Base-by-base conservation (phyloP, 2,329 filamentous ascomycete species). In the Fusarium sp. region DNA sequence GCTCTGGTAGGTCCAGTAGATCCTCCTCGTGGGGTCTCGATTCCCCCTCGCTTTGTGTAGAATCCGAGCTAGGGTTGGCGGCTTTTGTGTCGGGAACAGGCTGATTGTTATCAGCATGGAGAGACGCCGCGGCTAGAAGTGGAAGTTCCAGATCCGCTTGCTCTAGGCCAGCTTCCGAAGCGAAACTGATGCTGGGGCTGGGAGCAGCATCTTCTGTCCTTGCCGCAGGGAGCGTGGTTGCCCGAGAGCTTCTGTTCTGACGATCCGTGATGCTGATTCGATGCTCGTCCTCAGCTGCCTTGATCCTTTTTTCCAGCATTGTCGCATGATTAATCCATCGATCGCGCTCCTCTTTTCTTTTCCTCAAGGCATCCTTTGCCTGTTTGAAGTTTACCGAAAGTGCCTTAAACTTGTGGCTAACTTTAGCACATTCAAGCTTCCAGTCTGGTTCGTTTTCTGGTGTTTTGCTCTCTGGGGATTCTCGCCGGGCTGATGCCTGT, bases 281-380 rank as follows among this genome's bases (percentile, higher is more conserved):
- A 39, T 81, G 77, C 62, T 83, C 82, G 38, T 81, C 81, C 68
- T 87, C 84, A 15, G 88, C 80, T 31, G 77, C 80, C 51, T 82
- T 81, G 17, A 89, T 81, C 66, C 82, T 87, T 33, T 79, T 79
- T 58, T 86, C 81, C 24, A 89, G 77, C 18, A 80, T 74, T 28
- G 82, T 82, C 10, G 85, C 84, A 61, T 87, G 85, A 11, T 81
- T 78, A 33, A 82, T 80, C 88, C 88, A 90, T 38, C 77, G 75
- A 12, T 86, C 81, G 8, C 83, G 83, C 31, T 85, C 82, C 3
- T 82, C 80, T 35, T 84, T 85, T 54, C 83, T 83, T 71, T 82
- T 85, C 38, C 79, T 77, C 14, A 85, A 79, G 13, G 81, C 79
- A 18, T 81, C 80, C 63, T 83, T 83, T 51, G 84, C 81, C 5